These are phyloP conservation scores for Suillus subalutaceus DNA, from an alignment of 768 basidiomycete species.

Conservation along the genomic window DNA sequence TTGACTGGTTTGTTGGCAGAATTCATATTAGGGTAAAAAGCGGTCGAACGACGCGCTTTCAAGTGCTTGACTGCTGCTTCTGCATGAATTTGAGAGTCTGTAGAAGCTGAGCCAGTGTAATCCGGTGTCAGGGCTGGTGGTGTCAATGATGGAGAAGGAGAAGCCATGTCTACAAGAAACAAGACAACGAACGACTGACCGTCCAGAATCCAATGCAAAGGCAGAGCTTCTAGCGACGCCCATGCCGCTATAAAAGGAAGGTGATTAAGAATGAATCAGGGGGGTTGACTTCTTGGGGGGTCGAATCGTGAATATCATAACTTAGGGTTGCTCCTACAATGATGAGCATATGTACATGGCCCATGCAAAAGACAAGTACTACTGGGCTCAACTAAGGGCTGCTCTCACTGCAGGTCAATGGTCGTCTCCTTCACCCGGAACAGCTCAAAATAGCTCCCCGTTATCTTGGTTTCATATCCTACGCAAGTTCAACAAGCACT, in stretches of 20 bases:
- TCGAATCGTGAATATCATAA: constrained; percentile 11
- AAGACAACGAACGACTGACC: neutral
- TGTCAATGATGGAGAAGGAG: constrained; percentile 43
- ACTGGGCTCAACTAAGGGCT: constrained; percentile 74
- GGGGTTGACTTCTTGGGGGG: constrained; percentile 9
- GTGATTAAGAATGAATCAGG: neutral
- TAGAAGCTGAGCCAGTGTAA: constrained; percentile 48
- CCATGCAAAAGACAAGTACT: constrained; percentile 69
- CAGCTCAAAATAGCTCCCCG: constrained; percentile 49
- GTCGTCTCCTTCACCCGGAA: constrained; percentile 64
- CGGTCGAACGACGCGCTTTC: constrained; percentile 64
- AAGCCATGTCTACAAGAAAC: constrained; percentile 25
- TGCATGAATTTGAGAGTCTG: constrained; percentile 35
- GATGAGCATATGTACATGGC: constrained; percentile 36
- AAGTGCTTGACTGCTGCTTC: constrained; percentile 39
- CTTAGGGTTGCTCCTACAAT: constrained; percentile 12
- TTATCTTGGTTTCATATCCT: constrained; percentile 80
- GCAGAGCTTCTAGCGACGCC: constrained; percentile 8
- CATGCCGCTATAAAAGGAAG: neutral
- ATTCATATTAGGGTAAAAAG: constrained; percentile 78
- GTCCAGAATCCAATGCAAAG: constrained; percentile 11
- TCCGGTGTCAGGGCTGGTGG: constrained; percentile 65
- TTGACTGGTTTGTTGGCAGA: constrained; percentile 74
- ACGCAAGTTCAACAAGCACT: constrained; percentile 88
- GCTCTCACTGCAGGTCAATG: constrained; percentile 77